These are phyloP conservation scores for Andrographis paniculata DNA, from an alignment of 305 asterid species.

Conservation along the genomic window DNA sequence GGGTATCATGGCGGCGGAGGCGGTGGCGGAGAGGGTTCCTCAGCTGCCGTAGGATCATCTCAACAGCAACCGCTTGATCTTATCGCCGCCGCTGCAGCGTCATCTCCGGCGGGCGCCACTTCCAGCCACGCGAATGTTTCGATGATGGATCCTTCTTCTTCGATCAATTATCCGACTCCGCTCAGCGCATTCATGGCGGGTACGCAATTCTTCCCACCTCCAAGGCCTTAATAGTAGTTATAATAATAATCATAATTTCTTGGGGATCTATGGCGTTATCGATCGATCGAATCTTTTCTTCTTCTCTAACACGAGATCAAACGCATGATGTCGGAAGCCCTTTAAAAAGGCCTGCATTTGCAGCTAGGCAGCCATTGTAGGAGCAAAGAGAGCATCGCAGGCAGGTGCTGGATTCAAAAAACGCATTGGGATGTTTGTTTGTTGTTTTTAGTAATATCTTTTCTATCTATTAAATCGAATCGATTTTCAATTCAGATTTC, in stretches of 20 bases:
- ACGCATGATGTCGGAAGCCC: too few relatives aligned
- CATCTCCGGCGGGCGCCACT: slow-evolving; percentile 18
- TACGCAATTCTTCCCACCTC: slow-evolving; percentile 48
- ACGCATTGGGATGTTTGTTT: slow-evolving; percentile 12
- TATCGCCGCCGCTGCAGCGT: slow-evolving; percentile 22
- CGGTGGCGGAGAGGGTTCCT: slow-evolving; percentile 33
- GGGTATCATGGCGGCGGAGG: too few relatives aligned
- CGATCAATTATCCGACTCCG: slow-evolving; percentile 26
- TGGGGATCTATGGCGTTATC: not conserved
- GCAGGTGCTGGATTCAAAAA: too few relatives aligned
- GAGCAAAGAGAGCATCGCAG: too few relatives aligned
- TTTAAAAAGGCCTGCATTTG: not conserved
- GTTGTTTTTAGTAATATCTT: not conserved
- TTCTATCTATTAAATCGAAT: too few relatives aligned
- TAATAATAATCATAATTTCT: not conserved
- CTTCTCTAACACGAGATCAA: too few relatives aligned
- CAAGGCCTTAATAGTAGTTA: slow-evolving; percentile 30
- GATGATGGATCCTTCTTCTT: slow-evolving; percentile 23
- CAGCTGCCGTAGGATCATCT: slow-evolving; percentile 23
- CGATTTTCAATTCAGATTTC: slow-evolving; percentile 27
- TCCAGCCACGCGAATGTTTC: slow-evolving; percentile 16
- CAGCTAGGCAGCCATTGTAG: not conserved
- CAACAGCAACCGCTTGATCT: slow-evolving; percentile 41
- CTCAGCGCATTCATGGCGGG: slow-evolving; percentile 39
- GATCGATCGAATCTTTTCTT: not conserved